Base-by-base conservation (phyloP, 371 early-diverging fungal species). In the Syncephalastrum contaminatum region DNA sequence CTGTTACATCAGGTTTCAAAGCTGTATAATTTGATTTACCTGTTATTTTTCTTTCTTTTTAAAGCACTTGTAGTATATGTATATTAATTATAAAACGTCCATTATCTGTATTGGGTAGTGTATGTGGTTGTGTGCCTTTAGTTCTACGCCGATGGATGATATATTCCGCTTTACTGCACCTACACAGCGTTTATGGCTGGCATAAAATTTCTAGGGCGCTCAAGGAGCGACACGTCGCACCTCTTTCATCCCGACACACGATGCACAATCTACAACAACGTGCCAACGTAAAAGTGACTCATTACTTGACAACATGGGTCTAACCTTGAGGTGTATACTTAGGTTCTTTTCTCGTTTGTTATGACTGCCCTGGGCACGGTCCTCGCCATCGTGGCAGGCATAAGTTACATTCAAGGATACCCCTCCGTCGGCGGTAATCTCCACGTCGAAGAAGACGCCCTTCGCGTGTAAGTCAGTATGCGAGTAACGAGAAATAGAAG, bases 261-360 rank as follows among this genome's bases (percentile, higher is more conserved):
- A 87, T 87, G 88, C 75, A 81, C 65, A 80, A 72, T 59, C 58
- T 84, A 39, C 72, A 75, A 52, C 79, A 81, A 59, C 81, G 90
- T 43, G 75, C 73, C 46, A 90, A 84, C 69, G 83, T 73, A 69
- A 49, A 49, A 2, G 43, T 40, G 27, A 14, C 24, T 27, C 44
- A 30, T 30, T 30, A 8, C 10, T 30, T 10, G 10, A 8, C 36
- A 30, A 5, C 6, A 7, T 24, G 16, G 18, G 8, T 18, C 41
- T 24, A 19, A 14, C 40, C 4, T 18, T 21, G 16, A 21, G 15
- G 19, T 48, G n/a, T 39, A 2, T 44, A 41, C 49, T 16, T 59
- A 73, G 73, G 64, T 86, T 39, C 75, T 88, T 4, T 68, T 85
- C 53, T 88, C 91, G 3, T 86, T 85, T 77, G 81, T 87, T 41